Conservation (phyloP, 108 stramenopile genomes). For the Skeletonema tropicum region DNA sequence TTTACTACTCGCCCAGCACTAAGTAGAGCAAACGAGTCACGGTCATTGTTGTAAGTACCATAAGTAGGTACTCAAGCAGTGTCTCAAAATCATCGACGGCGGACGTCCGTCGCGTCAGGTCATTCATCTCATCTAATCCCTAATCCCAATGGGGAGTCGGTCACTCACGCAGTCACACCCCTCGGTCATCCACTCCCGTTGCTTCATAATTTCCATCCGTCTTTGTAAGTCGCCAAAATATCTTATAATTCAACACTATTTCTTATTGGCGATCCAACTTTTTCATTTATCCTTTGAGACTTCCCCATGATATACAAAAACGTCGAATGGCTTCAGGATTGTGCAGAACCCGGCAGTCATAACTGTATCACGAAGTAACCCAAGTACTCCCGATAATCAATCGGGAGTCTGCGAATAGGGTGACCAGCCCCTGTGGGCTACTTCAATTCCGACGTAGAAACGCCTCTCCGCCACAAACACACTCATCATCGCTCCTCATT, state of each 20-base stretch:
- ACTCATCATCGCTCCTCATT: neutral
- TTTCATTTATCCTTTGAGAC: neutral
- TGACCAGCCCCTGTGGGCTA: neutral
- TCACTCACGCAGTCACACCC: no score
- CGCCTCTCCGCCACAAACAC: neutral
- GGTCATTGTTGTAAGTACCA: no score
- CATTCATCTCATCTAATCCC: no score
- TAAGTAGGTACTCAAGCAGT: no score
- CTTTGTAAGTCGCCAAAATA: neutral
- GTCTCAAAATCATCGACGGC: no score
- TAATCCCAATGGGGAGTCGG: no score
- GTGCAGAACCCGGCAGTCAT: neutral
- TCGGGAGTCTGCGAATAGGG: neutral
- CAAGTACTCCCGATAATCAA: neutral
- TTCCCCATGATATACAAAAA: neutral
- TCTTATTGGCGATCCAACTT: neutral
- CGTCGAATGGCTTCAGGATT: neutral
- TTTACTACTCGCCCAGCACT: no score
- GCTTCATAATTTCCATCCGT: neutral
- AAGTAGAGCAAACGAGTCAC: neutral
- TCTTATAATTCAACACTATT: neutral
- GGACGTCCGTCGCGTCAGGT: no score
- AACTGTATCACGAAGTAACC: neutral
- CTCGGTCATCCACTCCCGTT: neutral
- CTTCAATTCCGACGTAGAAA: conserved; percentile 1